A percentile compares a stretch with the other conserved stretches of the same genome.
phyloP scores from a whole-genome alignment of 192 early-diverging fungal species.

The Umbelopsis vinacea region DNA sequence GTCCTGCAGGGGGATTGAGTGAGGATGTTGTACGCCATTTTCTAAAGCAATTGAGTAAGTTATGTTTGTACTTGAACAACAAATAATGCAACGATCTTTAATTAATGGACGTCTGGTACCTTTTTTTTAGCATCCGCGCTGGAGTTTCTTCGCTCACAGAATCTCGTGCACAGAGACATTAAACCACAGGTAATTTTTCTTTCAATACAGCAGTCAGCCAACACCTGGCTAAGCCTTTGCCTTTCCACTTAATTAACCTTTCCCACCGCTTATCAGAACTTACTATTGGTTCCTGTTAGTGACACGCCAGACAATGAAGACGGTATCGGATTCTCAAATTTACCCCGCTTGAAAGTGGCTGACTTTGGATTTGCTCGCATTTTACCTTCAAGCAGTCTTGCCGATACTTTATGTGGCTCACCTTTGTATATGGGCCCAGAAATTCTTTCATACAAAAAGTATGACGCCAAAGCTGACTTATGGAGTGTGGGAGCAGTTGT shows the following conservation, averaged over 20 bases:
- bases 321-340: constrained; percentile 49
- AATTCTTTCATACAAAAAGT: constrained; percentile 87
- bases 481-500: constrained; percentile 96
- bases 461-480: constrained; percentile 93
- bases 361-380: constrained; percentile 98
- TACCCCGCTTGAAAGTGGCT: constrained; percentile 90
- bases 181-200: constrained; percentile 83
- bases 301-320: constrained; percentile 41
- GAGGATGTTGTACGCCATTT: constrained; percentile 85
- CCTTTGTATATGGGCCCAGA: constrained; percentile 96
- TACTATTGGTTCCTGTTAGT: constrained; percentile 72
- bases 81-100: constrained; percentile 10
- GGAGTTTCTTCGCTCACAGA: constrained; percentile 82
- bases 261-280: constrained; percentile 58
- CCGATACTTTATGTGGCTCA: constrained; percentile 95
- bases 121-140: constrained; percentile 73
- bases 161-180: constrained; percentile 95
- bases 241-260: not conserved
- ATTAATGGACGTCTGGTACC: constrained; percentile 25
- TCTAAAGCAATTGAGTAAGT: constrained; percentile 79
- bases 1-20: constrained; percentile 77
- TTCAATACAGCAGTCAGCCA: too few species aligned
- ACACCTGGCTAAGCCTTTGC: not conserved
- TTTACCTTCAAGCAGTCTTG: constrained; percentile 81
- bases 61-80: not conserved